These are phyloP conservation scores for Scolecobasidium constrictum DNA, from an alignment of 2,329 filamentous ascomycete species.

Conservation along the genomic window DNA sequence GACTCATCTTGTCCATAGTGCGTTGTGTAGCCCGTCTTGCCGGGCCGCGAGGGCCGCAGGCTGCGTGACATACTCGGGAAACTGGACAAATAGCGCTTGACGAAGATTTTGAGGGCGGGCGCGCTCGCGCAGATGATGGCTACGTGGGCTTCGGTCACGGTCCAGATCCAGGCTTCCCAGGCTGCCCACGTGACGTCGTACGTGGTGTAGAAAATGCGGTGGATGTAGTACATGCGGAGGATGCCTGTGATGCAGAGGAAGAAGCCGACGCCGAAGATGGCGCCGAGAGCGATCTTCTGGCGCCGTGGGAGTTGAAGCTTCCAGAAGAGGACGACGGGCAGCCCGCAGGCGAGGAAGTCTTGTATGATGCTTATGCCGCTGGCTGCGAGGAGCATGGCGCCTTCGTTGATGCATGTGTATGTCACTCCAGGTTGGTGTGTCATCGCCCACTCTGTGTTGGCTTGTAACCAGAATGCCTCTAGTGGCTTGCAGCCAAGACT, in stretches of 20 bases:
- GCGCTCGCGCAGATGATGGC: constrained; percentile 32
- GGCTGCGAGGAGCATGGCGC: constrained; percentile 25
- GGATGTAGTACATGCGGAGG: constrained; percentile 12
- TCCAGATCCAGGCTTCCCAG: constrained; percentile 29
- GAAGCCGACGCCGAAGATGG: constrained; percentile 30
- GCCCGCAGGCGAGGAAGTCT: constrained; percentile 28
- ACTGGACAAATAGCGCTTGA: constrained; percentile 30
- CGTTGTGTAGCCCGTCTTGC: too few species aligned
- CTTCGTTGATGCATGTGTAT: constrained; percentile 27
- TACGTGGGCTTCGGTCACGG: constrained; percentile 29
- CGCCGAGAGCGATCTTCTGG: constrained; percentile 34
- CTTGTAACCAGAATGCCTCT: constrained; percentile 29
- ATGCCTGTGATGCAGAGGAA: constrained; percentile 24
- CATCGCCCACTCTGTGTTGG: constrained; percentile 21
- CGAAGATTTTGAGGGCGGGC: constrained; percentile 32
- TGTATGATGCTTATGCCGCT: constrained; percentile 27
- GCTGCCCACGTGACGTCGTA: constrained; percentile 31
- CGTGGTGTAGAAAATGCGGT: constrained; percentile 20
- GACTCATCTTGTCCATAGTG: too few species aligned
- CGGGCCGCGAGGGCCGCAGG: too few species aligned
- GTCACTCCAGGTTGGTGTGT: constrained; percentile 15
- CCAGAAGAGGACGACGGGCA: constrained; percentile 34
- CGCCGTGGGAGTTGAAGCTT: constrained; percentile 30
- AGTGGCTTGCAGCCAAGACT: constrained; percentile 27
- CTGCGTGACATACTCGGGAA: too few species aligned